Evolutionary conservation across 495 filamentous ascomycete species (phyloP), one percentile per base, ranked within the genome.

Genomic region (Annulohypoxylon stygium): DNA sequence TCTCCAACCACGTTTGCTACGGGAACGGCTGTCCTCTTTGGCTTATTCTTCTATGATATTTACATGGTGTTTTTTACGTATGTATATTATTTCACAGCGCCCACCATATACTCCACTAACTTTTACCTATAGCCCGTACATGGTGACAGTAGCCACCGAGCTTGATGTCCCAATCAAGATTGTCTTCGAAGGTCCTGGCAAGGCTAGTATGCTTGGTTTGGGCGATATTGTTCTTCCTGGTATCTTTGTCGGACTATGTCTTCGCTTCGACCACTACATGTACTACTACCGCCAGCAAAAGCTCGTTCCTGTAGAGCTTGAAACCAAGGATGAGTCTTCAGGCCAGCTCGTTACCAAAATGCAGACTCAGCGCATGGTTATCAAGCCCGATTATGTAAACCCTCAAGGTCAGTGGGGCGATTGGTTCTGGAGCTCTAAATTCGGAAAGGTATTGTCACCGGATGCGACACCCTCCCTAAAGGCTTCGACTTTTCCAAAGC

Each of bases 21-120:
- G 0, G 96, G 94, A 3, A 90, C 90, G 1, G 79, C 93, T 26
- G 90, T 99, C 34, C 84, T 98, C 0, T 83, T 79, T 2, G 92
- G 91, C 0, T 84, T 99, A 14, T 98, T 98, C 79, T 86, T 95
- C 74, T 99, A 99, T 75, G 96, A 99, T 74, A 95, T 99, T 60
- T 92, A 94, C 77, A 97, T 98, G 82, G 96, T 99, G 61, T 99
- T 98, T 78, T 99, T 93, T 79, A 99, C 96, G 84, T 89, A 78
- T 76, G 86, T 81, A 9, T 41, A 8, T 9, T 48, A 20, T 67
- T 50, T 5, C 34, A 4, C 33, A n/a, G 25, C 25, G 14, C 47
- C 1, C 47, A 33, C 18, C 39, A 7, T 43, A 20, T 37, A 1
- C 14, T 16, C 18, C 60, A 41, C 71, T 74, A 34, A 85, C 75